A percentile compares a stretch with the other conserved stretches of the same genome.
Evolutionary conservation across 257 asterid species (phyloP).

Genomic region (Capsicum rhomboideum): DNA sequence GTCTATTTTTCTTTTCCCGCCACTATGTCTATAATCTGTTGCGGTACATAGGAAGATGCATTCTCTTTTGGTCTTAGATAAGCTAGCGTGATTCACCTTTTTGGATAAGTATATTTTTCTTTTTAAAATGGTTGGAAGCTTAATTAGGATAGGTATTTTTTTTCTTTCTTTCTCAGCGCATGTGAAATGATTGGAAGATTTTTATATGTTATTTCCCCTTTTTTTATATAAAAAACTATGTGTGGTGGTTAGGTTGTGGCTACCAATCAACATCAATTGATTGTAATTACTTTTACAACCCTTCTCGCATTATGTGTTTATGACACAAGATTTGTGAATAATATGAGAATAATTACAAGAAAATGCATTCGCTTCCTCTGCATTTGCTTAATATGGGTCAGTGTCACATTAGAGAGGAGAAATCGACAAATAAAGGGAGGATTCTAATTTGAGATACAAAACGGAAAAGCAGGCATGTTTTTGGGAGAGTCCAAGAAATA

Average conservation of each 20-base stretch:
- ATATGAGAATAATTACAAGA: not conserved
- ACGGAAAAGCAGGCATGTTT: not conserved
- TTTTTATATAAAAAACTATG: not conserved
- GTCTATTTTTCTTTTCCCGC: not conserved
- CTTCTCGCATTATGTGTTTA: not conserved
- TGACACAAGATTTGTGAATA: not conserved
- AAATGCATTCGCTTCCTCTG: not conserved
- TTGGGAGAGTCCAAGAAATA: not conserved
- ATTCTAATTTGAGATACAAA: not conserved
- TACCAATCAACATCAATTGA: not conserved
- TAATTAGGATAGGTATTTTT: not conserved
- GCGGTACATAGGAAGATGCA: not conserved
- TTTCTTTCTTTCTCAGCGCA: not conserved
- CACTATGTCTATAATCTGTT: not conserved
- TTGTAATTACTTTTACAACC: not conserved
- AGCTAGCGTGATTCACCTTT: not conserved
- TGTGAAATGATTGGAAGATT: not conserved
- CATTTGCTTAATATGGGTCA: not conserved
- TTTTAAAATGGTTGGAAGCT: not conserved
- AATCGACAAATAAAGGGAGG: not conserved
- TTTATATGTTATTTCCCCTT: not conserved
- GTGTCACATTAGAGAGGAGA: not conserved
- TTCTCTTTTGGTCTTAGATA: not conserved
- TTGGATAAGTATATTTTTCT: too few relatives aligned
- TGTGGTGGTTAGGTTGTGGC: not conserved